Percentiles rank a stretch among this genome's conserved stretches.
These are phyloP conservation scores for Detonula confervacea DNA, from an alignment of 352 stramenopile genomes.

Conservation along the genomic window DNA sequence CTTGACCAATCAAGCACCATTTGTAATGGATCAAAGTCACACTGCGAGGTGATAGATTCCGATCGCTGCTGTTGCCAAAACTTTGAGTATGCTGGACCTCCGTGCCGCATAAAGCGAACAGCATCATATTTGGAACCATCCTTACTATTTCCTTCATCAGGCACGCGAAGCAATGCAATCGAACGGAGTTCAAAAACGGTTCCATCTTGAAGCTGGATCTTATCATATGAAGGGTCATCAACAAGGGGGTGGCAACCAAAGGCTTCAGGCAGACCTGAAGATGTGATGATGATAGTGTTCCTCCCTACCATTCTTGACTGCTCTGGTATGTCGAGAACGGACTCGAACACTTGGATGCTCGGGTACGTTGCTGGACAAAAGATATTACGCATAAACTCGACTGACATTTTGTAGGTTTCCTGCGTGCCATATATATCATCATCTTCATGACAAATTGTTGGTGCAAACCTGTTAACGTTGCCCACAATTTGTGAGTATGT, in stretches of 20 bases:
- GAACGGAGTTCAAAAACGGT: neutral
- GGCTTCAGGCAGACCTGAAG: neutral
- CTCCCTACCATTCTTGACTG: too few species aligned
- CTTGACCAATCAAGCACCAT: neutral
- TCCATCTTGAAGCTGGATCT: neutral
- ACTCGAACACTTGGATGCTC: neutral
- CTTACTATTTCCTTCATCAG: neutral
- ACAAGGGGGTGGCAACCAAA: too few species aligned
- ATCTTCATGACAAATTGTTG: neutral
- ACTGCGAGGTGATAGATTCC: too few species aligned
- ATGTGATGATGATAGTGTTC: conserved; percentile 5
- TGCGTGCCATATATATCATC: neutral
- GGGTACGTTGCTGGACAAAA: neutral
- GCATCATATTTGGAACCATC: conserved; percentile 9
- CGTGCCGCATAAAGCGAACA: conserved; percentile 12
- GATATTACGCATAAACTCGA: neutral
- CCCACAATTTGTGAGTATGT: neutral
- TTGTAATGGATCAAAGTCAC: neutral
- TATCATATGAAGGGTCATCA: neutral
- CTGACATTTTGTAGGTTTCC: neutral
- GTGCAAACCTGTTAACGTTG: conserved; percentile 5
- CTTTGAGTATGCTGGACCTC: conserved; percentile 7
- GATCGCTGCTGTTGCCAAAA: conserved; percentile 5
- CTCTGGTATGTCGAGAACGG: neutral
- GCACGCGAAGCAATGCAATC: neutral